Percentiles rank a stretch among this genome's conserved stretches.
Evolutionary conservation across 352 stramenopile species (phyloP).

Genomic region (Phytophthora boehmeriae): DNA sequence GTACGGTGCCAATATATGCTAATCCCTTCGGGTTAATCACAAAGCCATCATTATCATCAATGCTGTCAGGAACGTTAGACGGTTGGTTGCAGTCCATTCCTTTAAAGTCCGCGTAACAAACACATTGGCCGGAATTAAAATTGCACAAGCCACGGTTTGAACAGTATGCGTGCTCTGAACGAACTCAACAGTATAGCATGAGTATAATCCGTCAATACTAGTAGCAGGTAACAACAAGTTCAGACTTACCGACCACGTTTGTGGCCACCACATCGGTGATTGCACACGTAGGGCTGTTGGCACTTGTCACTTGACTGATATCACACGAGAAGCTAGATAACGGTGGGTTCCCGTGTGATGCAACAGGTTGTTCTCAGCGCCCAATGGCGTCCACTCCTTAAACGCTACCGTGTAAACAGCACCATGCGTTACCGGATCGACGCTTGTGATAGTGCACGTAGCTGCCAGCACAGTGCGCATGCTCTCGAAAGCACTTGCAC

Average conservation of each 20-base stretch:
- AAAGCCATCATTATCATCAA: slow-evolving; percentile 75
- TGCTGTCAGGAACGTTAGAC: slow-evolving; percentile 66
- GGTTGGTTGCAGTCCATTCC: slow-evolving; percentile 72
- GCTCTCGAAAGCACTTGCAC: slow-evolving; percentile 43
- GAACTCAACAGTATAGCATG: slow-evolving; percentile 1
- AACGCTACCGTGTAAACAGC: slow-evolving; percentile 76
- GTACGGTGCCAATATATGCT: slow-evolving; percentile 58
- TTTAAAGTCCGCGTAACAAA: slow-evolving; percentile 81
- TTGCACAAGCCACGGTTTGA: slow-evolving; percentile 82
- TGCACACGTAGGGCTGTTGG: slow-evolving; percentile 57
- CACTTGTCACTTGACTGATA: slow-evolving; percentile 50
- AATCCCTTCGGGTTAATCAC: slow-evolving; percentile 64
- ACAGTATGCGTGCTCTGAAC: slow-evolving; percentile 78
- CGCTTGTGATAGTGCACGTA: slow-evolving; percentile 41
- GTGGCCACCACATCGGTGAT: slow-evolving; percentile 63
- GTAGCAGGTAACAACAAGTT: neutral
- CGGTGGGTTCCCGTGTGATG: slow-evolving; percentile 73
- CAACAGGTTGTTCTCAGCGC: slow-evolving; percentile 87
- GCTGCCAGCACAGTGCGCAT: slow-evolving; percentile 49
- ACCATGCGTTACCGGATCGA: slow-evolving; percentile 44
- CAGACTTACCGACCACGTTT: slow-evolving; percentile 62
- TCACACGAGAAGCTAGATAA: slow-evolving; percentile 83
- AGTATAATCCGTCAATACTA: neutral
- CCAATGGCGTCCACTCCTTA: slow-evolving; percentile 56
- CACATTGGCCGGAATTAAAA: slow-evolving; percentile 66